A percentile compares a stretch with the other conserved stretches of the same genome.
These are phyloP conservation scores for Yamadazyma diddensiae DNA, from an alignment of 1,139 yeast species.

Conservation along the genomic window DNA sequence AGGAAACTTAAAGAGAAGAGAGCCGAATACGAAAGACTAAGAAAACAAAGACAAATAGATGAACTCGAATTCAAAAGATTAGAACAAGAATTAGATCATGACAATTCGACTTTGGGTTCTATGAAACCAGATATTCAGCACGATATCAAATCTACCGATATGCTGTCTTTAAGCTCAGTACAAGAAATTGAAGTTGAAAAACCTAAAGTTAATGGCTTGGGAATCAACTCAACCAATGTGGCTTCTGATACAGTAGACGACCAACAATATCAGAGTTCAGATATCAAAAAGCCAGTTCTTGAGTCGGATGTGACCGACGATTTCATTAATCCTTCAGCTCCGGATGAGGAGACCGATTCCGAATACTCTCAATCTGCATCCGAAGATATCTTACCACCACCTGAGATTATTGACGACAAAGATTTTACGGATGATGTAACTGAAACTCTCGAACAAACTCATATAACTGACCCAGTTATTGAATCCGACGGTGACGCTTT, in stretches of 20 bases:
- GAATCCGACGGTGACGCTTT: not conserved
- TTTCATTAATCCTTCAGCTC: conserved; percentile 13
- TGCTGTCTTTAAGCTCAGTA: conserved; percentile 4
- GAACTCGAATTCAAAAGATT: conserved; percentile 1
- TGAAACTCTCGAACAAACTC: not conserved
- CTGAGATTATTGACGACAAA: not conserved
- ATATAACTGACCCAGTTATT: too few relatives aligned
- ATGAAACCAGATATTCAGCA: not conserved
- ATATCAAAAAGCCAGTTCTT: conserved; percentile 4
- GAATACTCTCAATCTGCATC: conserved; percentile 3
- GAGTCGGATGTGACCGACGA: conserved; percentile 5
- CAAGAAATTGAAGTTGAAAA: not conserved
- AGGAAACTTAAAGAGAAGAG: conserved; percentile 29
- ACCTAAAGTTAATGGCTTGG: not conserved
- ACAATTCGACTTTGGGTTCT: conserved; percentile 1
- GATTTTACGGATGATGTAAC: not conserved
- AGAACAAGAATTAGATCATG: conserved; percentile 2
- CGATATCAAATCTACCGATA: conserved; percentile 5
- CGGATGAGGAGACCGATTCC: conserved; percentile 6
- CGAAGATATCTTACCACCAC: not conserved
- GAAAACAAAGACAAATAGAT: conserved; percentile 12
- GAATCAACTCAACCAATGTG: not conserved
- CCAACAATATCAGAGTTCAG: not conserved
- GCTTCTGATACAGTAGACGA: not conserved
- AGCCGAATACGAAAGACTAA: conserved; percentile 30